Evolutionary conservation across 441 rosid genomes (phyloP).

Genomic region (Brassica balearica): DNA sequence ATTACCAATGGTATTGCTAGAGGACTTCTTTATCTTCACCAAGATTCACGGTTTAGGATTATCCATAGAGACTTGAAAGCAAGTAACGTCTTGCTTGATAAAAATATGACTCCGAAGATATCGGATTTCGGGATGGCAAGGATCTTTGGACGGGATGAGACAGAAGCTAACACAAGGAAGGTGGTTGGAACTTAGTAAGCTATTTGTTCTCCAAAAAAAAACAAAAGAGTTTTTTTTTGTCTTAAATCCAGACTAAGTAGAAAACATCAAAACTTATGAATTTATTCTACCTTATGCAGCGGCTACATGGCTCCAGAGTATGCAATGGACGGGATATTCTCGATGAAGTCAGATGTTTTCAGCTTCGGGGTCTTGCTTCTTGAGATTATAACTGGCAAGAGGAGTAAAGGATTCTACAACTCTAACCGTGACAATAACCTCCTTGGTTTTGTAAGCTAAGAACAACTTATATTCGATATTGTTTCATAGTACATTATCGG

Average conservation of each 20-base stretch:
- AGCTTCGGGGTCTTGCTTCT: slow-evolving; percentile 5
- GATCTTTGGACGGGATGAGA: background rate
- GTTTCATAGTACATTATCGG: background rate
- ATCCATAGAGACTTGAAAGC: slow-evolving; percentile 7
- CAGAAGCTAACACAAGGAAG: slow-evolving; percentile 2
- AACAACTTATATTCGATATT: background rate
- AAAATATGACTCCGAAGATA: background rate
- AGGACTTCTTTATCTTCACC: slow-evolving; percentile 9
- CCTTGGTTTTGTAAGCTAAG: background rate
- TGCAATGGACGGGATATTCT: slow-evolving; percentile 11
- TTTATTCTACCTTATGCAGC: background rate
- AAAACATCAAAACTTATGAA: background rate
- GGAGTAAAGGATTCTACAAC: background rate
- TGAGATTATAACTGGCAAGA: slow-evolving; percentile 4
- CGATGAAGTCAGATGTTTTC: background rate
- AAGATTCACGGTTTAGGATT: slow-evolving; percentile 8
- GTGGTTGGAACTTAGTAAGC: slow-evolving; percentile 9
- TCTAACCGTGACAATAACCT: background rate
- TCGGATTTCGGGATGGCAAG: background rate
- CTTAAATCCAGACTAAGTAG: background rate
- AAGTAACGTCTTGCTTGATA: slow-evolving; percentile 1
- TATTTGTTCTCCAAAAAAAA: background rate
- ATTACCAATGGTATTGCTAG: slow-evolving; percentile 6
- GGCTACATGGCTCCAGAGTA: background rate
- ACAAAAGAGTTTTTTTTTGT: background rate